These are phyloP conservation scores for Hypoxylon sp. DNA, from an alignment of 2,329 filamentous ascomycete genomes.

Conservation along the genomic window DNA sequence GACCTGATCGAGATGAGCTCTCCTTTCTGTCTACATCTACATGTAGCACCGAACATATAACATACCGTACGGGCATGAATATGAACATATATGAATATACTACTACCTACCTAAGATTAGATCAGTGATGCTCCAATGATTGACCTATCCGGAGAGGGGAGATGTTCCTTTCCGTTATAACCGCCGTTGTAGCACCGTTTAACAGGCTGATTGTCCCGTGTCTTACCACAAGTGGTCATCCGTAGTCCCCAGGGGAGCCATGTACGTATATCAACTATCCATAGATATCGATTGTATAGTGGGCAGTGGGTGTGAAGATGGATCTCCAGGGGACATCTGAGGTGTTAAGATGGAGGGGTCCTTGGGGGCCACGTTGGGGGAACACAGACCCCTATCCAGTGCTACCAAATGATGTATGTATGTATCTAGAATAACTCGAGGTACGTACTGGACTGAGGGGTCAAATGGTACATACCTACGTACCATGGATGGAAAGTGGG, in stretches of 20 bases:
- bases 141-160: conserved; percentile 35
- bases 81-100: neutral
- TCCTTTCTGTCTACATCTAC: neutral
- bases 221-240: conserved; percentile 34
- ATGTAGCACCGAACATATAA: neutral
- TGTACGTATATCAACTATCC: conserved; percentile 19
- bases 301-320: conserved; percentile 29
- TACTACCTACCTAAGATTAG: conserved; percentile 23
- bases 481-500: neutral
- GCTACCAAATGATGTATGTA: neutral
- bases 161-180: conserved; percentile 46
- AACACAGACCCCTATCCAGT: neutral
- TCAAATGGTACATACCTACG: conserved; percentile 12
- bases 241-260: conserved; percentile 21
- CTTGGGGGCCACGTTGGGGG: conserved; percentile 14
- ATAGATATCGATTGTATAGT: conserved; percentile 29
- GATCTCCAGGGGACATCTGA: conserved; percentile 43
- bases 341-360: conserved; percentile 22
- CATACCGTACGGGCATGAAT: neutral
- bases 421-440: neutral
- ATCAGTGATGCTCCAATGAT: conserved; percentile 16
- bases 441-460: conserved; percentile 26
- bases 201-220: conserved; percentile 43
- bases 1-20: neutral
- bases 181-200: conserved; percentile 43